Percentiles rank a stretch among this genome's conserved stretches.
phyloP scores from a whole-genome alignment of 257 asterid genomes.

The Penstemon barbatus region DNA sequence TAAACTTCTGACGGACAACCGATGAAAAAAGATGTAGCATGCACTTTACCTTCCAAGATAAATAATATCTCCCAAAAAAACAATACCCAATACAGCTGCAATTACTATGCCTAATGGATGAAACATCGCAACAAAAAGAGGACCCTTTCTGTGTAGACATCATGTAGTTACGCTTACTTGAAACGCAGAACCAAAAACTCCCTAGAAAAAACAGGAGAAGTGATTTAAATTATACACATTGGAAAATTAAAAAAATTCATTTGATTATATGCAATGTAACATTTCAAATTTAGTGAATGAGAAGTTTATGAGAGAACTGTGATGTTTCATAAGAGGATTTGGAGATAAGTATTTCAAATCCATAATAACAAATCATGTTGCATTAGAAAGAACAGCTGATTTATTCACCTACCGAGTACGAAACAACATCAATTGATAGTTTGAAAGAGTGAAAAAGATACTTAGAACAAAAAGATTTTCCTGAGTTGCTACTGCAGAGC shows the following conservation, averaged over 20 bases:
- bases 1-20: background rate
- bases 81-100: constrained; percentile 57
- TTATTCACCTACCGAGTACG: constrained; percentile 66
- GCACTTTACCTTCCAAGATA: constrained; percentile 73
- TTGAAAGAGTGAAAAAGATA: no score
- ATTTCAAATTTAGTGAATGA: constrained; percentile 60
- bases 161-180: constrained; percentile 71
- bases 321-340: no score
- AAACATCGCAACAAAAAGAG: constrained; percentile 81
- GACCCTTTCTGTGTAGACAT: constrained; percentile 71
- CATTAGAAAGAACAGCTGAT: background rate
- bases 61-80: constrained; percentile 59
- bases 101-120: constrained; percentile 79
- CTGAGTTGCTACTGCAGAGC: no score
- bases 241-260: constrained; percentile 10
- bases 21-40: background rate
- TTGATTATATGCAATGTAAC: background rate
- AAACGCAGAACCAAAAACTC: constrained; percentile 81
- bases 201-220: constrained; percentile 41
- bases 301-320: constrained; percentile 25
- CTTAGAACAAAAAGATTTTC: no score
- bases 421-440: constrained; percentile 52
- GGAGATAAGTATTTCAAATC: no score
- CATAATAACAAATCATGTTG: constrained; percentile 25
- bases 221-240: background rate